Base-by-base conservation (phyloP, 176 grass and related monocot genomes). In the Eragrostis curvula region DNA sequence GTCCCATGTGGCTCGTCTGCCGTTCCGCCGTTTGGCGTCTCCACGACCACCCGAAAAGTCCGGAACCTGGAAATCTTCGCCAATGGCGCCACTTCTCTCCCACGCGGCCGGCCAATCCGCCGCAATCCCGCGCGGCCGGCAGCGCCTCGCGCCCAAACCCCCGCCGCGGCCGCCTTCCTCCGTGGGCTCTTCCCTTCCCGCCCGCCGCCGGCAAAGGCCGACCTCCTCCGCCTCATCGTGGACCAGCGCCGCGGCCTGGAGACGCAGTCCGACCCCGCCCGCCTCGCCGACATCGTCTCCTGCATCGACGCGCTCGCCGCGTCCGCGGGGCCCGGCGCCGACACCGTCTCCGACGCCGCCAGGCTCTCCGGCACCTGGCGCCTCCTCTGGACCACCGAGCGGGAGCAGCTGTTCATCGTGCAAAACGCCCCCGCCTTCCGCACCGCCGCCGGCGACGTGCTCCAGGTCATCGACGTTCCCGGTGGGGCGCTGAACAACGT, bases 371-470 rank as follows among this genome's bases (percentile, higher is more conserved):
- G 84, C 16, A 99, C 91, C 18, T 99, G 93, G 93, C 82, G 93
- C 50, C 86, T 99, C 80, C 96, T 93, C 14, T 98, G 93, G 96
- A 98, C 96, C 45, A 98, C 90, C 28, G 96, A 95, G 85, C 86
- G 86, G 87, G 96, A 98, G 85, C 96, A 98, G 90, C 92, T 98
- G 62, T 93, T 95, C 87, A 95, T 98, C 81, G 84, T 98, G 73
- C 81, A 89, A 20, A 98, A 93, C 71, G 89, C 93, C 5, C 51
- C 52, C 53, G 75, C 86, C 39, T 99, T 99, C 74, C 82, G 93
- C 75, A 99, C 93, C 62, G 62, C 89, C 79, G 89, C 91, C 44
- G 93, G 96, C 15, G 96, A 99, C 64, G 96, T 96, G 29, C 87
- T 99, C 59, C 96, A 99, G 83, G 93, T 94, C 71, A 99, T 99